Evolutionary conservation across 768 basidiomycete genomes (phyloP), one percentile per base, ranked within the genome.

Genomic region (Calocera viscosa): DNA sequence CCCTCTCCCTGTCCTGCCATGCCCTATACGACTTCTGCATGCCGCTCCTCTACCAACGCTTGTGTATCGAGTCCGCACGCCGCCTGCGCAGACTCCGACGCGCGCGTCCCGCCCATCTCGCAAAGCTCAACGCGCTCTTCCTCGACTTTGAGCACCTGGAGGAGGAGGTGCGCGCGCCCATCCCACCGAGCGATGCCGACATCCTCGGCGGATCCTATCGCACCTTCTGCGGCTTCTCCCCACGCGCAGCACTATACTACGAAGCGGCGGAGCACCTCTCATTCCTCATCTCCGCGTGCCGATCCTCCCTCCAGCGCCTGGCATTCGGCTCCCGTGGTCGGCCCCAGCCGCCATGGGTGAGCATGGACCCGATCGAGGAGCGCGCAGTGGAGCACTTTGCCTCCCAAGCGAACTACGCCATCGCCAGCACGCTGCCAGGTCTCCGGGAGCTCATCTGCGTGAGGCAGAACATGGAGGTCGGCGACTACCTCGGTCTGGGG

Each of bases 91-190:
- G 53, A 7, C 53, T 60, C 14, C 53, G 53, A 2, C 53, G 53
- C 11, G 53, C 53, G 7, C 53, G 53, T 3, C 53, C 53, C 8
- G 53, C 24, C 26, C 26, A 60, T 26, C 53, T 60, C 14, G 30
- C 14, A 2, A 60, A 30, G 53, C 14, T 60, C 53, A 60, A 11
- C 24, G 53, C 53, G 26, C 53, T 60, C 26, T 60, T 60, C 53
- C 53, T 60, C 24, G 53, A 60, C 30, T 60, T 60, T 22, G 53
- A 60, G 53, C 53, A 60, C 53, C 30, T 60, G 53, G 53, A 60
- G 30, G 53, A 60, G 8, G 53, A 60, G 22, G 53, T 60, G 11
- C 14, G 24, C 53, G 5, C 30, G 26, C 11, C 11, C 8, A 60
- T 60, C 53, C 53, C 53, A 7, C 14, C 2, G 14, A 16, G 30